Evolutionary conservation across 2,329 filamentous ascomycete genomes (phyloP).

Genomic region (Pseudofabraea citricarpa): DNA sequence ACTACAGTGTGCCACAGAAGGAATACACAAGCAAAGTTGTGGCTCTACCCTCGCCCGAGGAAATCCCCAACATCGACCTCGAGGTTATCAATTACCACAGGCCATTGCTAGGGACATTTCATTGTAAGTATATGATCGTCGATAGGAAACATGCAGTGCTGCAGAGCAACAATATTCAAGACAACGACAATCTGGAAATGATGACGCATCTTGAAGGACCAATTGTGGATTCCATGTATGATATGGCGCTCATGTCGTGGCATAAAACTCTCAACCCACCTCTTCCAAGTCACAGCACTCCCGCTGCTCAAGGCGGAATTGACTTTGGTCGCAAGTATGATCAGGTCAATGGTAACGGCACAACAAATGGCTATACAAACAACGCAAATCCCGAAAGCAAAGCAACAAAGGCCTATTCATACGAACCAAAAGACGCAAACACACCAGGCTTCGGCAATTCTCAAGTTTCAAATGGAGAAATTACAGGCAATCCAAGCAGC

Average conservation of each 20-base stretch:
- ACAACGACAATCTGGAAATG: conserved; percentile 81
- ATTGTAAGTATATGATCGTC: conserved; percentile 73
- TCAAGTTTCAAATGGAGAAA: neutral
- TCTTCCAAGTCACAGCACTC: conserved; percentile 48
- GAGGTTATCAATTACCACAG: conserved; percentile 70
- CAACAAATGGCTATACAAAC: conserved; percentile 8
- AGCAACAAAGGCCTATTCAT: conserved; percentile 15
- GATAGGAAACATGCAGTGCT: conserved; percentile 67
- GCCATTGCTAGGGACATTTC: conserved; percentile 68
- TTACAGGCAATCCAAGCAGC: neutral
- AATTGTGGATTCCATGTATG: conserved; percentile 72
- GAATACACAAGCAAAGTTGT: conserved; percentile 56
- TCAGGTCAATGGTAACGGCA: conserved; percentile 16
- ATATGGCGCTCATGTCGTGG: conserved; percentile 71
- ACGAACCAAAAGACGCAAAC: conserved; percentile 13
- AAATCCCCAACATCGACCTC: conserved; percentile 68
- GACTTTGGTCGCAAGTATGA: conserved; percentile 16
- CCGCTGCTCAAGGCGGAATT: conserved; percentile 35
- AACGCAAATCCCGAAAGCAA: too few species aligned
- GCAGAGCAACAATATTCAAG: conserved; percentile 75
- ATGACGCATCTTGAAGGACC: conserved; percentile 71
- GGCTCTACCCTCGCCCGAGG: conserved; percentile 53
- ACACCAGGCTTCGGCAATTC: conserved; percentile 7
- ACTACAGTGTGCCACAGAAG: conserved; percentile 52
- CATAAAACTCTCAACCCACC: conserved; percentile 55